Conservation (phyloP, 2,329 filamentous ascomycete species). For the Pyricularia grisea region DNA sequence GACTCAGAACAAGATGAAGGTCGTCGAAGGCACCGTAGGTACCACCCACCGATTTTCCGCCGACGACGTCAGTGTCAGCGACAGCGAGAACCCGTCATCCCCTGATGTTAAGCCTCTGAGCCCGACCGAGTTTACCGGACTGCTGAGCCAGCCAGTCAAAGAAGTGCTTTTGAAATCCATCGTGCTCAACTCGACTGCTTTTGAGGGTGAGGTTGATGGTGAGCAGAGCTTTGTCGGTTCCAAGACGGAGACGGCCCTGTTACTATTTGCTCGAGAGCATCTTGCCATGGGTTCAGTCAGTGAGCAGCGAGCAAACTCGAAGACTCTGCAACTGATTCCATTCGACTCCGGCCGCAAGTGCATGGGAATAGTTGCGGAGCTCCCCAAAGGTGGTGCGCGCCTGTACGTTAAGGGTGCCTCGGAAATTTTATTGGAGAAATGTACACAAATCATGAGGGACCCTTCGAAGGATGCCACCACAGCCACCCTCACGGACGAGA, state of each 20-base stretch:
- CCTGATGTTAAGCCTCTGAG: constrained; percentile 11
- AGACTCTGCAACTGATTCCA: constrained; percentile 37
- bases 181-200: constrained; percentile 62
- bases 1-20: constrained; percentile 61
- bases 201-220: constrained; percentile 64
- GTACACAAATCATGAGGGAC: constrained; percentile 30
- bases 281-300: constrained; percentile 56
- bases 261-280: constrained; percentile 58
- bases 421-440: constrained; percentile 41
- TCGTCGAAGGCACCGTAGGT: constrained; percentile 51
- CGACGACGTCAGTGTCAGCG: background rate
- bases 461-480: constrained; percentile 44
- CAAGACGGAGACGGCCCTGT: constrained; percentile 67
- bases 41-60: constrained; percentile 38
- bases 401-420: constrained; percentile 48
- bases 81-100: background rate
- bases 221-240: constrained; percentile 60
- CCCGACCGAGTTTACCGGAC: constrained; percentile 16
- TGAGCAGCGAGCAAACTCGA: constrained; percentile 46
- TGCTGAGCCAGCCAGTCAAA: constrained; percentile 31
- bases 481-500: constrained; percentile 45
- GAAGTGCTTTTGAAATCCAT: constrained; percentile 51
- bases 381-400: constrained; percentile 34
- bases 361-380: constrained; percentile 44
- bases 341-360: constrained; percentile 46